Percentiles rank a stretch among this genome's conserved stretches.
phyloP scores from a whole-genome alignment of 2,329 filamentous ascomycete genomes.

The Fusarium sp. region DNA sequence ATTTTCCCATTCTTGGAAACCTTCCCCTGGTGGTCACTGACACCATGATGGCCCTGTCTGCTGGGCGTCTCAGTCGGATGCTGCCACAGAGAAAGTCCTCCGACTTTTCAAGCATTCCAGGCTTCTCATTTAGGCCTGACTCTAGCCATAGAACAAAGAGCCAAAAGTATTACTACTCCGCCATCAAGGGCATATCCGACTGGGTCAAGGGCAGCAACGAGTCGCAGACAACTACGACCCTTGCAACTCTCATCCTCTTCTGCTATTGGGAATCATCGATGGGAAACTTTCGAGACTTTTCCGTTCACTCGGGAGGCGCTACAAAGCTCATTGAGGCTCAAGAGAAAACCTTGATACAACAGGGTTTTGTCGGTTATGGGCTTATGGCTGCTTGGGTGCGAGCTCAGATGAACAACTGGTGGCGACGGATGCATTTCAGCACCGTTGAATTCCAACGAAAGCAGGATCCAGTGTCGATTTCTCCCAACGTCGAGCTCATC shows the following conservation, averaged over 20 bases:
- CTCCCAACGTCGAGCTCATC: background rate
- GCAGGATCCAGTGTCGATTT: background rate
- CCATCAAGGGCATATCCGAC: background rate
- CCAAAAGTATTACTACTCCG: conserved; percentile 18
- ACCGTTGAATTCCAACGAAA: conserved; percentile 24
- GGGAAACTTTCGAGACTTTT: conserved; percentile 38
- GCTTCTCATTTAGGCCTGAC: conserved; percentile 7
- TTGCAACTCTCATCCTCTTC: conserved; percentile 34
- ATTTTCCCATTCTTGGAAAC: background rate
- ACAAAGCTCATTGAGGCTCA: background rate
- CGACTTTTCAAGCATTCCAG: background rate
- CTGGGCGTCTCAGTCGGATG: conserved; percentile 19
- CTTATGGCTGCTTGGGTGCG: conserved; percentile 33
- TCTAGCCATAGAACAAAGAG: conserved; percentile 1
- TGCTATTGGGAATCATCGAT: conserved; percentile 41
- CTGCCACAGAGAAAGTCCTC: conserved; percentile 5
- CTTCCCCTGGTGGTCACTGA: conserved; percentile 1
- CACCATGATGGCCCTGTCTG: conserved; percentile 13
- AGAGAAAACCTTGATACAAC: background rate
- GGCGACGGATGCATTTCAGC: conserved; percentile 39
- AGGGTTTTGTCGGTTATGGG: background rate
- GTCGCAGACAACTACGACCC: background rate
- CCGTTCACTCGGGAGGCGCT: conserved; percentile 22
- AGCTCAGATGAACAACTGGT: conserved; percentile 40
- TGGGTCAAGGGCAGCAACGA: background rate